Conservation (phyloP, 805 yeast genomes). For the Clavispora phyllophila region DNA sequence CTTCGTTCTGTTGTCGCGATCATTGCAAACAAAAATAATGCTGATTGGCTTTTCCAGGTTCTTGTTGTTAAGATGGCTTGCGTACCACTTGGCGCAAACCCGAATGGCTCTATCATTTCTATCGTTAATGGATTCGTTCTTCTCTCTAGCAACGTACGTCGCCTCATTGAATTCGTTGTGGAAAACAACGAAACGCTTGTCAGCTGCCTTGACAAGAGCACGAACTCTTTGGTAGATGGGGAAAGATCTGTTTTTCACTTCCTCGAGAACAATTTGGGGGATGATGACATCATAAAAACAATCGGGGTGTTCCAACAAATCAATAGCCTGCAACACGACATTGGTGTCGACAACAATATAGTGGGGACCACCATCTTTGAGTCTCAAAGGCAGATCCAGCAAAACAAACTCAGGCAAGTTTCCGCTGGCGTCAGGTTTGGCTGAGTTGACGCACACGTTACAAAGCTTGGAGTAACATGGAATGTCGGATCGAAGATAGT, state of each 20-base stretch:
- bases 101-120: conserved; percentile 90
- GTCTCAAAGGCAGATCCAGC: conserved; percentile 51
- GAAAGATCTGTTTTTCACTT: conserved; percentile 79
- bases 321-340: conserved; percentile 82
- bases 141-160: conserved; percentile 59
- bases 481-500: conserved; percentile 85
- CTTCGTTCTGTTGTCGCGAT: conserved; percentile 55
- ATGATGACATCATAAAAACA: conserved; percentile 85
- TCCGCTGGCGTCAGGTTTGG: conserved; percentile 63
- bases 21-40: conserved; percentile 69
- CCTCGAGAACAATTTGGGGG: conserved; percentile 95
- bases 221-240: conserved; percentile 86
- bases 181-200: conserved; percentile 81
- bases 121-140: conserved; percentile 76
- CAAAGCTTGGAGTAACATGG: conserved; percentile 84
- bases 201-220: conserved; percentile 66
- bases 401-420: conserved; percentile 62
- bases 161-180: conserved; percentile 84
- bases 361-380: conserved; percentile 57
- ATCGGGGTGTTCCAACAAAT: conserved; percentile 69
- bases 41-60: conserved; percentile 34
- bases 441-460: conserved; percentile 48
- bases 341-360: conserved; percentile 86
- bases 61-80: conserved; percentile 49
- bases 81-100: conserved; percentile 66